Evolutionary conservation across 2,329 filamentous ascomycete species (phyloP).

Genomic region (Epichloe gansuensis): DNA sequence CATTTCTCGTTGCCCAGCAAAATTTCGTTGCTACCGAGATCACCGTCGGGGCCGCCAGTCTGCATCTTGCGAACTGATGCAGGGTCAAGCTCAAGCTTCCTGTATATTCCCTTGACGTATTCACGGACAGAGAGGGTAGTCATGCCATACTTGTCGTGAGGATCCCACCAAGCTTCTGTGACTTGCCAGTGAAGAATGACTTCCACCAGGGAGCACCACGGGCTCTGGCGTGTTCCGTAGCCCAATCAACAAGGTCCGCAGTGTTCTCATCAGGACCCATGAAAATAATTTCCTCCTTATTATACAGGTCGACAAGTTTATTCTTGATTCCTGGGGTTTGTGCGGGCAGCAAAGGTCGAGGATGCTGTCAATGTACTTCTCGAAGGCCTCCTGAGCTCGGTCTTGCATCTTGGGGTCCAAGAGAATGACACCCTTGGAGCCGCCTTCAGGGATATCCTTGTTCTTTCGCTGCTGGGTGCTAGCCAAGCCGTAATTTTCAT

Average conservation of each 20-base stretch:
- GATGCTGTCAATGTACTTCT: conserved; percentile 99
- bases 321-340: conserved; percentile 96
- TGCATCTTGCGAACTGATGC: conserved; percentile 84
- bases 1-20: conserved; percentile 93
- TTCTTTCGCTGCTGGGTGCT: conserved; percentile 99
- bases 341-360: conserved; percentile 79
- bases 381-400: conserved; percentile 82
- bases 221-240: conserved; percentile 81
- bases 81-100: conserved; percentile 84
- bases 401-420: conserved; percentile 91
- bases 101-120: conserved; percentile 93
- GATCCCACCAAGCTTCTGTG: conserved; percentile 87
- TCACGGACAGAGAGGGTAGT: conserved; percentile 93
- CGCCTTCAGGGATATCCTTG: conserved; percentile 97
- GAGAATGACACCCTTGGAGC: conserved; percentile 94
- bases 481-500: conserved; percentile 96
- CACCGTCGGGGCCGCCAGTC: conserved; percentile 92
- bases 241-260: conserved; percentile 93
- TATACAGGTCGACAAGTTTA: conserved; percentile 88
- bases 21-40: conserved; percentile 96
- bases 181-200: conserved; percentile 99
- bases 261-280: conserved; percentile 99
- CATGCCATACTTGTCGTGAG: conserved; percentile 95
- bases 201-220: conserved; percentile 98
- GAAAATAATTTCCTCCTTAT: conserved; percentile 93